Percentiles rank a stretch among this genome's conserved stretches.
Conservation (phyloP, 352 stramenopile species). For the Phytophthora cryptogea region DNA sequence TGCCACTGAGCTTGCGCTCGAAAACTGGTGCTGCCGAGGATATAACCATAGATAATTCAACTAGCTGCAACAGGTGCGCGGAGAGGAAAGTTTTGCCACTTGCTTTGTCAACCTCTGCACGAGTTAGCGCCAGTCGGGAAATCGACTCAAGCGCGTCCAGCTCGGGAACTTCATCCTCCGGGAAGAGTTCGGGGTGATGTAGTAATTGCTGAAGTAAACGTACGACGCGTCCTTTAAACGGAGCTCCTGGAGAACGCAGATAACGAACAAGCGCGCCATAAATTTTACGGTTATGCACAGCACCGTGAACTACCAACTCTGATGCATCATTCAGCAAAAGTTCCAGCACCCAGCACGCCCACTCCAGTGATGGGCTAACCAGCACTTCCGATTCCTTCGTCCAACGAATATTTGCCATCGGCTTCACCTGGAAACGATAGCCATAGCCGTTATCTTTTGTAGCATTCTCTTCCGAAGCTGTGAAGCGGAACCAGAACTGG, state of each 20-base stretch:
- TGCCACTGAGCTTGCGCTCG: constrained; percentile 27
- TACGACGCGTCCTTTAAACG: constrained; percentile 81
- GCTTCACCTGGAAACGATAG: constrained; percentile 84
- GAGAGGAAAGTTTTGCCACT: constrained; percentile 76
- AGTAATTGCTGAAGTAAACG: constrained; percentile 80
- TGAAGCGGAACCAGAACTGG: constrained; percentile 87
- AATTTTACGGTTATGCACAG: constrained; percentile 83
- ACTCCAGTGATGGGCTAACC: constrained; percentile 76
- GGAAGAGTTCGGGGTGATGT: constrained; percentile 64
- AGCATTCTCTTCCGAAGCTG: constrained; percentile 62
- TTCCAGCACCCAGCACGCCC: constrained; percentile 86
- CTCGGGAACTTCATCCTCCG: constrained; percentile 57
- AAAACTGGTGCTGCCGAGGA: constrained; percentile 45
- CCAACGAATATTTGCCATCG: constrained; percentile 81
- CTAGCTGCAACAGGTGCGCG: constrained; percentile 71
- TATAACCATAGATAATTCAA: constrained; percentile 77
- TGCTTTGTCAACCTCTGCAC: constrained; percentile 61
- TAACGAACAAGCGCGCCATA: constrained; percentile 84
- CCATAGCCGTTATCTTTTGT: constrained; percentile 73
- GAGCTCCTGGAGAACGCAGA: constrained; percentile 72
- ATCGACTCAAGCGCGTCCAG: constrained; percentile 69
- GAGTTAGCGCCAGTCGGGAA: constrained; percentile 53
- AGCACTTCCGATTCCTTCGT: constrained; percentile 81
- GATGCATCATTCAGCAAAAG: constrained; percentile 79
- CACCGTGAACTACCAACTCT: constrained; percentile 62